These are phyloP conservation scores for Dryadomyces quercivorus DNA, from an alignment of 2,329 filamentous ascomycete species.

Conservation along the genomic window DNA sequence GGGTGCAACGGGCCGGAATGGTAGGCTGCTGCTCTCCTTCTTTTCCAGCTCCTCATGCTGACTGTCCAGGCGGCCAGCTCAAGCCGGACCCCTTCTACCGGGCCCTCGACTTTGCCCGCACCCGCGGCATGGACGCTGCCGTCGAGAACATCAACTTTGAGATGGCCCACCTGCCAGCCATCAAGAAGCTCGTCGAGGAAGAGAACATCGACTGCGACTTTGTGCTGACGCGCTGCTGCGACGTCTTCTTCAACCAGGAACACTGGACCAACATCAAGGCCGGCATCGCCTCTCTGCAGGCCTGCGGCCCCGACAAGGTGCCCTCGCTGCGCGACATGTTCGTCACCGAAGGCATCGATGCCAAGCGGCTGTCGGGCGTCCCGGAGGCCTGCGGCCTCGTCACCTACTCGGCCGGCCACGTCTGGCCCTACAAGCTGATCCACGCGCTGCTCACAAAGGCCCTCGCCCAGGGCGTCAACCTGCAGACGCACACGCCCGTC, in stretches of 20 bases:
- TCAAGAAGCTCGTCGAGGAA: constrained; percentile 24
- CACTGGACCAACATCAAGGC: constrained; percentile 14
- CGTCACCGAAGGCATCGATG: constrained; percentile 17
- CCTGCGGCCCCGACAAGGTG: background rate
- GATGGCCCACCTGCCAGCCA: constrained; percentile 15
- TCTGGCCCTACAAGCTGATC: constrained; percentile 23
- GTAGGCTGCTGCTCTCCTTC: constrained; percentile 7
- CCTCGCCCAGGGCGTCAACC: constrained; percentile 26
- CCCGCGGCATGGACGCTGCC: constrained; percentile 12
- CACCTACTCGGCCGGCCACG: constrained; percentile 17
- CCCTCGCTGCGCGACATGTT: constrained; percentile 12
- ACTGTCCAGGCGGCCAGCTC: constrained; percentile 16
- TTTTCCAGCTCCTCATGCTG: constrained; percentile 3
- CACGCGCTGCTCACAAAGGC: constrained; percentile 3
- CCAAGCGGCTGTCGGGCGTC: constrained; percentile 20
- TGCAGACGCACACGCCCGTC: constrained; percentile 39
- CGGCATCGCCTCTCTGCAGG: constrained; percentile 18
- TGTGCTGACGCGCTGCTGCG: constrained; percentile 24
- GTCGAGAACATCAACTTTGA: constrained; percentile 18
- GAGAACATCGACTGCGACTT: constrained; percentile 32
- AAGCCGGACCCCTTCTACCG: constrained; percentile 17
- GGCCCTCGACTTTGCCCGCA: constrained; percentile 13
- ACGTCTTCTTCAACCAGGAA: constrained; percentile 22
- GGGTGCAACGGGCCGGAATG: constrained; percentile 25
- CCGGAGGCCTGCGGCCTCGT: constrained; percentile 23